Base-by-base conservation (phyloP, 441 rosid species). In the Eutrema salsugineum region DNA sequence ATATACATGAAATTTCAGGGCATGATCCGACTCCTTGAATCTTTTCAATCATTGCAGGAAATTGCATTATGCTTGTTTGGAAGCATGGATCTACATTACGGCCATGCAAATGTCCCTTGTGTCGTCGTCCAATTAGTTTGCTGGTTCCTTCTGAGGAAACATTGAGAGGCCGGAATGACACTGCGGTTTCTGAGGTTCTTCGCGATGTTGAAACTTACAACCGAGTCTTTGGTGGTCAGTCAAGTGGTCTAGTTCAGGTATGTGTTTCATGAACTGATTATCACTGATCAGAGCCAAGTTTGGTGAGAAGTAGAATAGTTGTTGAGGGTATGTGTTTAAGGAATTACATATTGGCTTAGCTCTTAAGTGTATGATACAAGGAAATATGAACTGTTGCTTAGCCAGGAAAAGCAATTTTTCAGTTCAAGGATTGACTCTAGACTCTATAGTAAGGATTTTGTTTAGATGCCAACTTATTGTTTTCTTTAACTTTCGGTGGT, bases 31-130 rank as follows among this genome's bases (percentile, higher is more conserved):
- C n/a, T n/a, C 58, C 38, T 33, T 19, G 24, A 30, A 4, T 19
- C 22, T 17, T 50, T 63, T 68, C 6, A 17, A 6, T 66, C 47
- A 38, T 66, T 17, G 61, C 33, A 93, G 96, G 94, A 14, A 77
- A 82, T 59, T 93, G 98, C 70, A 91, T 93, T 27, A 84, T 93
- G 92, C 89, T 79, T 72, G 92, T 91, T 49, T 93, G 97, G 94
- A 83, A 81, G 46, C 93, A 89, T 63, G 91, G 87, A 50, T 87
- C 96, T 8, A 71, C 91, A 17, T 40, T 87, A 32, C 91, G 82
- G 49, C 85, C 94, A 10, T 93, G 97, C 71, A 88, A 76, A 73
- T 93, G 98, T 55, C 97, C 98, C 1, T 70, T 91, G 58, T 93
- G 98, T 71, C 96, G 96, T 33, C 88, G 98, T 61, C 78, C 72